Evolutionary conservation across 2,329 filamentous ascomycete species (phyloP).

Genomic region (Cordyceps cicadae): DNA sequence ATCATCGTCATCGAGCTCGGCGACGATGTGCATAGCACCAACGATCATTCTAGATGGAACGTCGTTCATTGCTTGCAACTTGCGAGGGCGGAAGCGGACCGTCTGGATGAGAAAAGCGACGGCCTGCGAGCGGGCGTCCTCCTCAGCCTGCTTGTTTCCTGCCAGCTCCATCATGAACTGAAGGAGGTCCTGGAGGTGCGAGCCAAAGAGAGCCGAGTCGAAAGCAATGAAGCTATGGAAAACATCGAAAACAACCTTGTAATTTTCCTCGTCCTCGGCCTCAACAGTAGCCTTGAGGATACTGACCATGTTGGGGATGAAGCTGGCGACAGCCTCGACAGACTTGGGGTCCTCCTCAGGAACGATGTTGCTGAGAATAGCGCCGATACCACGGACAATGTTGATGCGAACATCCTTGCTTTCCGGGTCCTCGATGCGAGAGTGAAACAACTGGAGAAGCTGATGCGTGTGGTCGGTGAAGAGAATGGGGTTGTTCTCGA

Average conservation of each 20-base stretch:
- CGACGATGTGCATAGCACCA: constrained; percentile 81
- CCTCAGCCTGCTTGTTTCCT: constrained; percentile 65
- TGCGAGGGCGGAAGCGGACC: constrained; percentile 86
- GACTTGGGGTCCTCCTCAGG: constrained; percentile 73
- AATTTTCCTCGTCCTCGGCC: constrained; percentile 73
- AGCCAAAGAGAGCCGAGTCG: constrained; percentile 73
- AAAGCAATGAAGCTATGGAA: constrained; percentile 93
- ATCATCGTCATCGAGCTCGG: constrained; percentile 73
- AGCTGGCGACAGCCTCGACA: constrained; percentile 65
- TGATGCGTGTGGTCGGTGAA: constrained; percentile 74
- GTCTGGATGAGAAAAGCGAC: constrained; percentile 90
- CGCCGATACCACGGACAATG: constrained; percentile 82
- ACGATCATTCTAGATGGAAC: constrained; percentile 81
- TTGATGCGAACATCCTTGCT: constrained; percentile 91
- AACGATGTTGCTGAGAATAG: constrained; percentile 79
- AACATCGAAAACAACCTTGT: constrained; percentile 87
- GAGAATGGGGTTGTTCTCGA: constrained; percentile 78
- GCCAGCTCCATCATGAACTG: constrained; percentile 90
- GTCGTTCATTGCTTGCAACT: constrained; percentile 79
- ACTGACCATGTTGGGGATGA: constrained; percentile 80
- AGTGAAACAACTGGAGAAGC: constrained; percentile 74
- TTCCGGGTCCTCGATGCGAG: constrained; percentile 82
- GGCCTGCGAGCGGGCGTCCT: constrained; percentile 82
- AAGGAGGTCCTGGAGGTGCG: constrained; percentile 82
- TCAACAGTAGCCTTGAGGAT: constrained; percentile 81